Percentiles rank a stretch among this genome's conserved stretches.
These are phyloP conservation scores for Tillandsia leiboldiana DNA, from an alignment of 176 grass and related monocot genomes.

Conservation along the genomic window DNA sequence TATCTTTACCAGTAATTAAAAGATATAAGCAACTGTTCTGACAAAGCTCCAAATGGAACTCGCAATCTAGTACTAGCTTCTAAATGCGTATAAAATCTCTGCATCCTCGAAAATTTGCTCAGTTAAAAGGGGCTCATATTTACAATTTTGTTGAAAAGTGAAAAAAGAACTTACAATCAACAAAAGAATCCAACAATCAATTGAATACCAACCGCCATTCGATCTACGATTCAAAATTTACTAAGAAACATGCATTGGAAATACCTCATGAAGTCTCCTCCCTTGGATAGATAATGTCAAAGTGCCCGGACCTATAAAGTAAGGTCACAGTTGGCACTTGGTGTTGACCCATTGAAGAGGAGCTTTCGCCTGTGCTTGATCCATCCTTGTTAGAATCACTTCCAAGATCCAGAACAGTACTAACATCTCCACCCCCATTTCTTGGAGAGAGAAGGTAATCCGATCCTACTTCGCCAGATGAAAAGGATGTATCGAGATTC, in stretches of 20 bases:
- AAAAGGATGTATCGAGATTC: not conserved
- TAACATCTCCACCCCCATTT: not conserved
- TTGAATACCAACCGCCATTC: not conserved
- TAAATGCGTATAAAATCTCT: too few relatives aligned
- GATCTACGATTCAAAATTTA: not conserved
- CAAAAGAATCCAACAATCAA: too few relatives aligned
- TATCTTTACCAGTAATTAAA: too few relatives aligned
- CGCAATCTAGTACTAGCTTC: too few relatives aligned
- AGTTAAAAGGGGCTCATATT: too few relatives aligned
- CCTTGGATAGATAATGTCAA: constrained; percentile 4
- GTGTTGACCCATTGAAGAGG: not conserved
- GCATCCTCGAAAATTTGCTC: too few relatives aligned
- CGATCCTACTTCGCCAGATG: not conserved
- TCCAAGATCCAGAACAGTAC: not conserved
- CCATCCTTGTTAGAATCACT: not conserved
- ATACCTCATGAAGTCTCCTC: not conserved
- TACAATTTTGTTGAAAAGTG: too few relatives aligned
- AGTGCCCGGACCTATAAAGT: constrained; percentile 1
- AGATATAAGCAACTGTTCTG: too few relatives aligned
- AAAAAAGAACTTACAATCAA: too few relatives aligned
- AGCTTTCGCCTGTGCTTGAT: not conserved
- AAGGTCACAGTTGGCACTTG: not conserved
- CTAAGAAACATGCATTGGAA: not conserved
- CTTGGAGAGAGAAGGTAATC: not conserved
- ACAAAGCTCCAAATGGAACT: too few relatives aligned